These are phyloP conservation scores for Thielaviopsis cerberus DNA, from an alignment of 2,329 filamentous ascomycete genomes.

Conservation along the genomic window DNA sequence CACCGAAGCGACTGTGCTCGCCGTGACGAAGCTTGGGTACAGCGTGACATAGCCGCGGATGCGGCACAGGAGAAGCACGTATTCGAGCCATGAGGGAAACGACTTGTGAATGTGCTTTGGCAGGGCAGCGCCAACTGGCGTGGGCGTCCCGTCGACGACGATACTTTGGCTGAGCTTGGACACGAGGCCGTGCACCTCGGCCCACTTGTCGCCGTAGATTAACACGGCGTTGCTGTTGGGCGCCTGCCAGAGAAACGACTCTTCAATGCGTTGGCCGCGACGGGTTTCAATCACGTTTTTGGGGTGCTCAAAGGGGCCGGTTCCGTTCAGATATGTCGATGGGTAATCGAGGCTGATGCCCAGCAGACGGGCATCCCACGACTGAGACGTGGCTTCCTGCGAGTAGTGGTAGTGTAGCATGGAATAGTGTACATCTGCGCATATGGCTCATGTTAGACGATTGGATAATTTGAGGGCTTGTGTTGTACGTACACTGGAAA, in stretches of 20 bases:
- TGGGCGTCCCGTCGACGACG: slow-evolving; percentile 19
- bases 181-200: slow-evolving; percentile 66
- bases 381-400: slow-evolving; percentile 21
- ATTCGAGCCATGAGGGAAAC: slow-evolving; percentile 61
- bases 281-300: slow-evolving; percentile 16
- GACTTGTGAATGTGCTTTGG: slow-evolving; percentile 46
- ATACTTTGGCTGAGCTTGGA: slow-evolving; percentile 29
- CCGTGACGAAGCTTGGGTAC: slow-evolving; percentile 48
- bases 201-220: slow-evolving; percentile 73
- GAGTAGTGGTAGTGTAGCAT: slow-evolving; percentile 66
- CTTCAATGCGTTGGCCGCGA: slow-evolving; percentile 16
- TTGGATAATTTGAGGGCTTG: too few relatives aligned
- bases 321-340: slow-evolving; percentile 41
- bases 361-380: slow-evolving; percentile 40
- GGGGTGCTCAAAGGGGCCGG: slow-evolving; percentile 32
- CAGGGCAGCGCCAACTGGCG: slow-evolving; percentile 20
- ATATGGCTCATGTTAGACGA: not conserved
- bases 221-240: slow-evolving; percentile 68
- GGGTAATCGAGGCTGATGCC: slow-evolving; percentile 70
- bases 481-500: slow-evolving; percentile 52
- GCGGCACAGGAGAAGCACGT: slow-evolving; percentile 56
- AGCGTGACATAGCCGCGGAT: slow-evolving; percentile 60
- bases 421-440: slow-evolving; percentile 51
- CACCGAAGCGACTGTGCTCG: slow-evolving; percentile 43
- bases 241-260: slow-evolving; percentile 65